Conservation (phyloP, 805 yeast genomes). For the Osmozyma mogii region DNA sequence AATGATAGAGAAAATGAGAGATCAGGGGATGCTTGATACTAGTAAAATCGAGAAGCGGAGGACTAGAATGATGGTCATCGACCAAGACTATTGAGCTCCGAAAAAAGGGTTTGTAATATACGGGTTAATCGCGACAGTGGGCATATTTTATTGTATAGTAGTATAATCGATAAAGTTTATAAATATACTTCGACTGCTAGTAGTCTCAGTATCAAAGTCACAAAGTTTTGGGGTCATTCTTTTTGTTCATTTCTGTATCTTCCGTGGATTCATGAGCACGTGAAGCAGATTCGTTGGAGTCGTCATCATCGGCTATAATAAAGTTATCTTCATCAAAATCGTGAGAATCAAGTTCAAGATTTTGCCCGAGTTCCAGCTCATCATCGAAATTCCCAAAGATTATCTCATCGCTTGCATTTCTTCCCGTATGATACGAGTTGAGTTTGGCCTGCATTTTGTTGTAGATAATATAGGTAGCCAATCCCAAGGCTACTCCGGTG, state of each 20-base stretch:
- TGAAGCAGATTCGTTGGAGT: slow-evolving; percentile 6
- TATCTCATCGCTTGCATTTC: slow-evolving; percentile 11
- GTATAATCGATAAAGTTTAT: background rate
- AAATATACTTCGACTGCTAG: too few relatives aligned
- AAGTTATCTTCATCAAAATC: slow-evolving; percentile 35
- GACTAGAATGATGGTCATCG: slow-evolving; percentile 32
- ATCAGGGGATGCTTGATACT: slow-evolving; percentile 10
- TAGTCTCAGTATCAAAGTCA: slow-evolving; percentile 1
- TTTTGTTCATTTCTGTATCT: background rate
- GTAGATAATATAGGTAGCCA: slow-evolving; percentile 65
- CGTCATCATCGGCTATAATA: slow-evolving; percentile 31
- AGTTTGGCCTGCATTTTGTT: slow-evolving; percentile 38
- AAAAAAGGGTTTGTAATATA: background rate
- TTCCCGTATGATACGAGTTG: slow-evolving; percentile 14
- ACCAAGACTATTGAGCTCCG: too few relatives aligned
- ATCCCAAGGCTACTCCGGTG: slow-evolving; percentile 45
- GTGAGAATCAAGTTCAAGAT: slow-evolving; percentile 28
- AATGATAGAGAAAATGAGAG: slow-evolving; percentile 5
- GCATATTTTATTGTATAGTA: slow-evolving; percentile 6
- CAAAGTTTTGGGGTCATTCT: background rate
- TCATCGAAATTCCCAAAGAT: slow-evolving; percentile 36
- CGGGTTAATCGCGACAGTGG: too few relatives aligned
- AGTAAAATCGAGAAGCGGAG: slow-evolving; percentile 38
- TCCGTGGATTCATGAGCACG: background rate
- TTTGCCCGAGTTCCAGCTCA: slow-evolving; percentile 22